Evolutionary conservation across 495 filamentous ascomycete species (phyloP).

Genomic region (Penicillium taxi): DNA sequence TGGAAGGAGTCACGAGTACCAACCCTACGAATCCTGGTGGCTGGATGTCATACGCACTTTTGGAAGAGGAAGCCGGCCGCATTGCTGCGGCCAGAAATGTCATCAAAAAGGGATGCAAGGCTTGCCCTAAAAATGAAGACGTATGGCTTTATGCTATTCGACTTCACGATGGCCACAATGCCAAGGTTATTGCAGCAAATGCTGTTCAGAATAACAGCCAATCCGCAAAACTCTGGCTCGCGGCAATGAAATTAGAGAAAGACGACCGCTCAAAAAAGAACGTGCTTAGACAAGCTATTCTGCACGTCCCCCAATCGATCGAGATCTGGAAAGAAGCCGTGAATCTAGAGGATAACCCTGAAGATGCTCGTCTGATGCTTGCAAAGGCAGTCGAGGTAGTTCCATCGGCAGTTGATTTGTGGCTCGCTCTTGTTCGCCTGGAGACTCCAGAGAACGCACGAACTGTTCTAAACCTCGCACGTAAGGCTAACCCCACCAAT

Average conservation of each 20-base stretch:
- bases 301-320: constrained; percentile 85
- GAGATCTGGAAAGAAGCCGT: constrained; percentile 96
- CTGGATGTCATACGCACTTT: constrained; percentile 88
- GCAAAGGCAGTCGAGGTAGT: constrained; percentile 93
- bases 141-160: constrained; percentile 93
- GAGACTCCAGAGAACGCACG: constrained; percentile 87
- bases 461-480: constrained; percentile 88
- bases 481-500: constrained; percentile 84
- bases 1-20: constrained; percentile 91
- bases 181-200: constrained; percentile 90
- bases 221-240: constrained; percentile 86
- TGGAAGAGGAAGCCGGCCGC: constrained; percentile 89
- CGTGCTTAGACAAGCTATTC: constrained; percentile 79
- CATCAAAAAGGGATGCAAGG: constrained; percentile 76
- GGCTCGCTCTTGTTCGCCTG: constrained; percentile 84
- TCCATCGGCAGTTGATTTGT: constrained; percentile 84
- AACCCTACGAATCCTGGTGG: constrained; percentile 94
- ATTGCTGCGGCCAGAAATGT: constrained; percentile 76
- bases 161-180: constrained; percentile 83
- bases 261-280: constrained; percentile 75
- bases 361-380: constrained; percentile 76
- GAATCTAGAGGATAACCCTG: constrained; percentile 83
- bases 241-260: constrained; percentile 87
- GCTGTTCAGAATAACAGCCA: constrained; percentile 84
- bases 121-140: constrained; percentile 90